Conservation (phyloP, 1,139 yeast species). For the Nakaseomyces sp. region DNA sequence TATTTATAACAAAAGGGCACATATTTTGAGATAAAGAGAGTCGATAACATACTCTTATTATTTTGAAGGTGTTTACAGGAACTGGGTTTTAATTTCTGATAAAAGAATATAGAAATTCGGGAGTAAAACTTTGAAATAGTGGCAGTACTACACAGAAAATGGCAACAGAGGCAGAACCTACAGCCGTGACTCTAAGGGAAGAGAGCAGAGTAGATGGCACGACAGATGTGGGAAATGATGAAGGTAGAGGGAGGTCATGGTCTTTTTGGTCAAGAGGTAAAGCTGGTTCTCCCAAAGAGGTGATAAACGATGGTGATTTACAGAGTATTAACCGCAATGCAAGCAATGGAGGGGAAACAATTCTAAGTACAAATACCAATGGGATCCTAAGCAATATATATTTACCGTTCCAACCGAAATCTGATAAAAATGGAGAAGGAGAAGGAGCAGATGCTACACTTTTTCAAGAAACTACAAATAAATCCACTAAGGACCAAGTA, state of each 20-base stretch:
- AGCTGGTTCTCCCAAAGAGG: slow-evolving; percentile 2
- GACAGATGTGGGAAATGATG: not conserved
- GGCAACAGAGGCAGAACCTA: not conserved
- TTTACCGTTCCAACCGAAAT: slow-evolving; percentile 14
- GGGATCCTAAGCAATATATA: slow-evolving; percentile 14
- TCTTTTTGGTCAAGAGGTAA: slow-evolving; percentile 16
- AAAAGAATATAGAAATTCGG: too few species aligned
- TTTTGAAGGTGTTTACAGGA: too few species aligned
- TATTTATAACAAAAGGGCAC: too few species aligned
- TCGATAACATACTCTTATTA: too few species aligned
- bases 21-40: too few species aligned
- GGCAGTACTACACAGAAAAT: too few species aligned
- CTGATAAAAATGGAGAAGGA: not conserved
- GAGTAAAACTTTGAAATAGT: too few species aligned
- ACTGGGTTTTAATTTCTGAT: too few species aligned
- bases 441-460: slow-evolving; percentile 17
- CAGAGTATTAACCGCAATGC: not conserved
- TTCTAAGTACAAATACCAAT: slow-evolving; percentile 3
- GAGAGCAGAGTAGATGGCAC: not conserved
- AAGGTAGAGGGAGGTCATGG: slow-evolving; percentile 18
- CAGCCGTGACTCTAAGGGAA: not conserved
- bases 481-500: slow-evolving; percentile 12
- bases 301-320: not conserved
- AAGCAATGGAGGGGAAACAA: not conserved
- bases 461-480: slow-evolving; percentile 14